A percentile compares a stretch with the other conserved stretches of the same genome.
Evolutionary conservation across 192 early-diverging fungal species (phyloP).

Genomic region (Mortierella alpina): DNA sequence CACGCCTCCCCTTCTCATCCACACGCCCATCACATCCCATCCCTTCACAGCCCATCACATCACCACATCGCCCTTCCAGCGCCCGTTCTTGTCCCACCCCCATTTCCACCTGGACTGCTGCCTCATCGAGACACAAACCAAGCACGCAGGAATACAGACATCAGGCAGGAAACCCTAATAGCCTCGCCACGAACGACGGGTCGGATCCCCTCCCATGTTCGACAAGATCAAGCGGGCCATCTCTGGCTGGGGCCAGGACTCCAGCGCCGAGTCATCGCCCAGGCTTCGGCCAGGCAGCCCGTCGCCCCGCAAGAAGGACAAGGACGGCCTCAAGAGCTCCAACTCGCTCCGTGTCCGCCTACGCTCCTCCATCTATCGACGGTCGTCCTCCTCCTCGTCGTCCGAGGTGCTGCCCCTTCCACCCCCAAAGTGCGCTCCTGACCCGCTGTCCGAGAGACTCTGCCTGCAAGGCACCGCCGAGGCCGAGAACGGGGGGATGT

Average conservation of each 20-base stretch:
- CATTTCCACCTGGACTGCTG: background rate
- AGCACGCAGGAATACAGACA: background rate
- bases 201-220: constrained; percentile 21
- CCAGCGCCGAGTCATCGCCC: background rate
- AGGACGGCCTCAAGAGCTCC: constrained; percentile 13
- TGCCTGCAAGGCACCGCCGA: too few species aligned
- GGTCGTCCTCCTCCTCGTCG: constrained; percentile 19
- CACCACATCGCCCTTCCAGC: background rate
- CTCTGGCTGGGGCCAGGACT: constrained; percentile 42
- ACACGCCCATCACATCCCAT: too few species aligned
- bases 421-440: constrained; percentile 2
- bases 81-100: background rate
- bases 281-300: constrained; percentile 2
- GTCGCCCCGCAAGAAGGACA: background rate
- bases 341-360: constrained; percentile 42
- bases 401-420: constrained; percentile 34
- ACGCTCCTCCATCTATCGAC: constrained; percentile 21
- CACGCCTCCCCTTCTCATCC: too few species aligned
- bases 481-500: too few species aligned
- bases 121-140: background rate
- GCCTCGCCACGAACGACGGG: background rate
- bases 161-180: background rate
- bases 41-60: too few species aligned
- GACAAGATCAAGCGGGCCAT: constrained; percentile 53
- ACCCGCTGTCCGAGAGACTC: too few species aligned